Base-by-base conservation (phyloP, 2,329 filamentous ascomycete genomes). In the Tympanopsis confertula region DNA sequence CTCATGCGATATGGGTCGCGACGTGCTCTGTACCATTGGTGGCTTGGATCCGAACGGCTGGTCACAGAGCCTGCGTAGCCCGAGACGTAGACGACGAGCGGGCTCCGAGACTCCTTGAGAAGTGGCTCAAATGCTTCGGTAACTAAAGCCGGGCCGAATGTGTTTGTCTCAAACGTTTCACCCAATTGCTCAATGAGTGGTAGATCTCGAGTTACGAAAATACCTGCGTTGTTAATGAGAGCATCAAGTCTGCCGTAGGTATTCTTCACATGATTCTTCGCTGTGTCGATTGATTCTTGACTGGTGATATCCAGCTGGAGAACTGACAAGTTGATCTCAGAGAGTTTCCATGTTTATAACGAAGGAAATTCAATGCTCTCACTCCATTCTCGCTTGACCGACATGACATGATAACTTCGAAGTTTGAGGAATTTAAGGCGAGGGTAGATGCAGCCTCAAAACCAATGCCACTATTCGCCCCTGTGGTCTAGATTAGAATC, bases 151-250 rank as follows among this genome's bases (percentile, higher is more conserved):
- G 46, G 44, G 44, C 5, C 55, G 51, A 24, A 58, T 50, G 22
- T 49, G 46, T 61, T 61, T 35, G 53, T 50, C 39, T 76, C 70
- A 41, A 77, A 68, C 1, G 53, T 58, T 5, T 54, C 51, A 14
- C 62, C 62, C 44, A 74, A 61, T 35, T 69, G 63, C 12, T 74
- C 65, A 57, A 76, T 76, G 0, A 74, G 61, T 44, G 68, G 62
- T 38, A 57, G 49, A 1, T 62, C 63, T 36, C 68, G 63, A 39
- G 65, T 59, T 10, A 71, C 62, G 4, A 65, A 55, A 32, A 80
- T 69, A 4, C 78, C 79, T 1, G 78, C 77, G 40, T 68, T 69
- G 56, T 66, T 70, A 56, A 74, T 59, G 13, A 79, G 60, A 30
- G 81, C 66, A 43, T 77, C 71, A 37, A 83, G 65, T 28, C 46